Base-by-base conservation (phyloP, 768 basidiomycete genomes). In the Naganishia vaughanmartiniae region DNA sequence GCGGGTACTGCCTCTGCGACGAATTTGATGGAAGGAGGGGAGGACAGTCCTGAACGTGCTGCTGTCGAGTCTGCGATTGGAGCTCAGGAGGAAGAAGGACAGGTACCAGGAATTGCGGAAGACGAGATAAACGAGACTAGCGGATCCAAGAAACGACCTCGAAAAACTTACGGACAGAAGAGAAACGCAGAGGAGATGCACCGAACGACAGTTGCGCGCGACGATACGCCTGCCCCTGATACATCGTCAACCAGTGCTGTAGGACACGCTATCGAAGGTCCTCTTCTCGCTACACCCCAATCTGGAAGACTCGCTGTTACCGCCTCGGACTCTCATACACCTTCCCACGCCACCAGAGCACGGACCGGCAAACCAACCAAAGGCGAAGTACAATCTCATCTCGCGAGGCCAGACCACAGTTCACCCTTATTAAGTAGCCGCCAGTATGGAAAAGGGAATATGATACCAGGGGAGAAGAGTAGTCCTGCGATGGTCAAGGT, bases 31-130 rank as follows among this genome's bases (percentile, higher is more conserved):
- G 60, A 63, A 63, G 60, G 15, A 24, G 60, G 60, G 12, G 60
- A 63, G 19, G 60, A 63, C 21, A 63, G 60, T 45, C 60, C 60
- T 45, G 60, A 63, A 63, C 60, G 60, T 42, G 60, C 60, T 45
- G 60, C 60, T 26, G 60, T 63, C n/a, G 60, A 63, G 42, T 63
- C 60, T 45, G 60, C 60, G 24, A 63, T 63, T 42, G 60, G 39
- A 28, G 60, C 26, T 45, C 60, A 63, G n/a, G 60, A 63, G 10
- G 60, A 45, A 3, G 60, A 63, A 15, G 42, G 42, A 17, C 4
- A 1, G 12, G n/a, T 15, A 15, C 4, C 30, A 9, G 39, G n/a
- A 39, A 39, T 42, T 10, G 55, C 14, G n/a, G 55, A 57, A 60
- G 57, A 63, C 1, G 42, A 45, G n/a, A 12, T 17, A 2, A 26